These are phyloP conservation scores for Saccharomycopsis sp. DNA, from an alignment of 805 yeast species.

Conservation along the genomic window DNA sequence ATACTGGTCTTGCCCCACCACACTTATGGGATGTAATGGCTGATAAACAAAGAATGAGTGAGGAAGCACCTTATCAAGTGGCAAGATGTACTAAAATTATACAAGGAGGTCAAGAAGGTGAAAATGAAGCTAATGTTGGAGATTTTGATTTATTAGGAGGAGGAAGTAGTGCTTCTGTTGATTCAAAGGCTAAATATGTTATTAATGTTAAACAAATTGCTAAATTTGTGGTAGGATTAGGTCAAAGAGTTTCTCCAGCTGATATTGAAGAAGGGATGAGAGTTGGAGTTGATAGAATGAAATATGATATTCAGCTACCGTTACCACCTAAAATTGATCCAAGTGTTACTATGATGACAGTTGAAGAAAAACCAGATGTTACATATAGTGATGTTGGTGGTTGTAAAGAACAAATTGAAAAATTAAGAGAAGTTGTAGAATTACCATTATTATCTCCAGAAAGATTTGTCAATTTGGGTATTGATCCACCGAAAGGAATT, in stretches of 20 bases:
- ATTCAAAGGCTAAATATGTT: slow-evolving; percentile 79
- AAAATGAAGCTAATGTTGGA: slow-evolving; percentile 19
- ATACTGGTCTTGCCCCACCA: slow-evolving; percentile 96
- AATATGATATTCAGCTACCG: slow-evolving; percentile 94
- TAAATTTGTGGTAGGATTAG: slow-evolving; percentile 91
- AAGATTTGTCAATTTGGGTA: slow-evolving; percentile 91
- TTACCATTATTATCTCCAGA: slow-evolving; percentile 91
- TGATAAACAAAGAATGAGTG: slow-evolving; percentile 84
- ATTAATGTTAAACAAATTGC: slow-evolving; percentile 97
- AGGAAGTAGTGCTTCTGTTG: slow-evolving; percentile 17
- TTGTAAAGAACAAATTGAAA: slow-evolving; percentile 96
- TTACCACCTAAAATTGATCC: slow-evolving; percentile 98
- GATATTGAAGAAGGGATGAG: slow-evolving; percentile 99
- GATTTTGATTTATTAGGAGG: slow-evolving; percentile 17
- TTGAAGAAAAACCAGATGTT: slow-evolving; percentile 98
- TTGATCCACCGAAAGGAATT: slow-evolving; percentile 98
- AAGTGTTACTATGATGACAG: slow-evolving; percentile 98
- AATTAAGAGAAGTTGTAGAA: slow-evolving; percentile 92
- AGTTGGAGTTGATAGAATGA: slow-evolving; percentile 96
- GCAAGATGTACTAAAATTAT: slow-evolving; percentile 98
- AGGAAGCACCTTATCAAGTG: slow-evolving; percentile 94
- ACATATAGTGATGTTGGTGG: slow-evolving; percentile 99
- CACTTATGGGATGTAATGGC: slow-evolving; percentile 97
- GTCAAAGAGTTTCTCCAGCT: slow-evolving; percentile 95
- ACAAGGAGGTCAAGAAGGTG: slow-evolving; percentile 29